phyloP scores from a whole-genome alignment of 176 grass and related monocot genomes.

The Cenchrus fungigraminus region DNA sequence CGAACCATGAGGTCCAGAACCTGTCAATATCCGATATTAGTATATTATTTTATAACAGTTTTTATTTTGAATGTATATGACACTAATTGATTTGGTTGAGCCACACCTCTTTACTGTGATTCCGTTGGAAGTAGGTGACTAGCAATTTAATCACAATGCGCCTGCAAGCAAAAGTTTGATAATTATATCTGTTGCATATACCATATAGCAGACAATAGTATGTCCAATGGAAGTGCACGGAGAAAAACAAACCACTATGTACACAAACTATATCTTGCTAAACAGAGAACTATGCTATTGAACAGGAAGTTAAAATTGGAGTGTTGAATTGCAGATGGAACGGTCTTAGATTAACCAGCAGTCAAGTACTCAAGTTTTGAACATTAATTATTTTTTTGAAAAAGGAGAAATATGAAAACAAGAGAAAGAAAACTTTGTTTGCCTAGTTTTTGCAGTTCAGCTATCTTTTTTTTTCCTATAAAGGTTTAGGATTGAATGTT shows the following conservation, averaged over 20 bases:
- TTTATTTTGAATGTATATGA: not conserved
- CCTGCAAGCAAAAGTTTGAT: constrained; percentile 57
- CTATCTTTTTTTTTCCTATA: not conserved
- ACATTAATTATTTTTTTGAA: constrained; percentile 18
- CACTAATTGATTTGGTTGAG: constrained; percentile 9
- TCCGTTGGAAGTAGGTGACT: constrained; percentile 92
- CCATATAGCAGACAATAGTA: not conserved
- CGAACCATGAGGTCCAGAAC: constrained; percentile 94
- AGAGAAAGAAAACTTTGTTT: not conserved
- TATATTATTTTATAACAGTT: constrained; percentile 5
- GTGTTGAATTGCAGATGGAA: not conserved
- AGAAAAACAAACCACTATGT: not conserved
- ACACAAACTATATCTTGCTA: not conserved
- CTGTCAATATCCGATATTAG: constrained; percentile 35
- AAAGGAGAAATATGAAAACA: not conserved
- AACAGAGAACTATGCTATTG: not conserved
- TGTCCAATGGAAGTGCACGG: not conserved
- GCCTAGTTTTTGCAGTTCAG: not conserved
- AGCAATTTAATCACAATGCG: constrained; percentile 93
- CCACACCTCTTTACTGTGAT: constrained; percentile 95
- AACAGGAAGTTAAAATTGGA: constrained; percentile 11
- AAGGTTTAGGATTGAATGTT: not conserved
- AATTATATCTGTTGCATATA: constrained; percentile 10
- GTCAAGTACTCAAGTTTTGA: not conserved
- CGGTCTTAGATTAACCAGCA: not conserved